phyloP scores from a whole-genome alignment of 169 alveolate species.

The Theileria parva region DNA sequence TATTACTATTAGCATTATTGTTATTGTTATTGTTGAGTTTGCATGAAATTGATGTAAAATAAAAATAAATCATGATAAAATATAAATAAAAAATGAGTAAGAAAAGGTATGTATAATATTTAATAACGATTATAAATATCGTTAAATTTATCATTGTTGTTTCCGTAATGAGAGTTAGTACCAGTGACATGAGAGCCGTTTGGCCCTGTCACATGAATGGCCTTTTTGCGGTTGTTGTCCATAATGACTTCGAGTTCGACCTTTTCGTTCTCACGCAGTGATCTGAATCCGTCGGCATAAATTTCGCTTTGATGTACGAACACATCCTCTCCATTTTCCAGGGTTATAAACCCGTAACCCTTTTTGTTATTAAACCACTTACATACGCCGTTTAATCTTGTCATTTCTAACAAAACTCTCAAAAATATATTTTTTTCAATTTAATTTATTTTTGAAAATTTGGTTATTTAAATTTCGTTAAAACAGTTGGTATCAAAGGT shows the following conservation, averaged over 20 bases:
- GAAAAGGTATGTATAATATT: background rate
- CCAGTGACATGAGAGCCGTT: slow-evolving; percentile 78
- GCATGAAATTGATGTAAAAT: background rate
- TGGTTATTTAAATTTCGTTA: background rate
- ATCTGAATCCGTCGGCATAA: slow-evolving; percentile 79
- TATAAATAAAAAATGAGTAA: no score
- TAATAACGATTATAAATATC: background rate
- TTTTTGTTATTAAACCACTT: slow-evolving; percentile 81
- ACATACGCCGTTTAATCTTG: slow-evolving; percentile 71
- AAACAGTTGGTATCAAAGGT: background rate
- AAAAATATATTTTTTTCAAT: background rate
- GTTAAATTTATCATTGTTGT: background rate
- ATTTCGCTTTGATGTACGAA: slow-evolving; percentile 81
- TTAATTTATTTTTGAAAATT: background rate
- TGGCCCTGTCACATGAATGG: slow-evolving; percentile 81
- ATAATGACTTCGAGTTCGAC: slow-evolving; percentile 70
- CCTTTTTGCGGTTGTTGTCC: slow-evolving; percentile 74
- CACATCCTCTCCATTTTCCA: slow-evolving; percentile 78
- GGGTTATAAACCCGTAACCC: slow-evolving; percentile 82
- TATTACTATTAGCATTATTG: no score
- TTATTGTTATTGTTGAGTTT: background rate
- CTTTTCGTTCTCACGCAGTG: slow-evolving; percentile 72
- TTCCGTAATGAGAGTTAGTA: background rate
- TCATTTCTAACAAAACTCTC: background rate
- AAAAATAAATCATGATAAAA: no score